Evolutionary conservation across 2,329 filamentous ascomycete species (phyloP).

Genomic region (Penicillium sp.): DNA sequence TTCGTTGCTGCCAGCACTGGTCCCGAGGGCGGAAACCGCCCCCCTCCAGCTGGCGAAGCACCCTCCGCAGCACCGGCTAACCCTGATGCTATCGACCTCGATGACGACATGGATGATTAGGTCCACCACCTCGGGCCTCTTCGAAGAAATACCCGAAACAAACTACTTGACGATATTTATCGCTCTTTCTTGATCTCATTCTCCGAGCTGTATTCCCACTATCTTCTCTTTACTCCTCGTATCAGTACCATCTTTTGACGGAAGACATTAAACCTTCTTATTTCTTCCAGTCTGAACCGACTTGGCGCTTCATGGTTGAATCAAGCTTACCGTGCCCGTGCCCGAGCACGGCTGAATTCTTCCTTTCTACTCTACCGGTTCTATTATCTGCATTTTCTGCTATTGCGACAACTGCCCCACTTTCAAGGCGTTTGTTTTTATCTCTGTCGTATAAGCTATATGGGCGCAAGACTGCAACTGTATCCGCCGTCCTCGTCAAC

Average conservation of each 20-base stretch:
- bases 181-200: too few species aligned
- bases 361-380: neutral
- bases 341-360: neutral
- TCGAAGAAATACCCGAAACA: neutral
- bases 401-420: neutral
- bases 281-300: too few species aligned
- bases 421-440: neutral
- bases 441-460: neutral
- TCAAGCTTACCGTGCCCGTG: too few species aligned
- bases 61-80: conserved; percentile 57
- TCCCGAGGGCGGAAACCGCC: conserved; percentile 60
- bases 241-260: too few species aligned
- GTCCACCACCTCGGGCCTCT: neutral
- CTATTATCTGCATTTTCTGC: neutral
- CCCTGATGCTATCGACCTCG: conserved; percentile 82
- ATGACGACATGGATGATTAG: conserved; percentile 53
- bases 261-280: too few species aligned
- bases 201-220: neutral
- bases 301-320: too few species aligned
- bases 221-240: neutral
- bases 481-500: neutral
- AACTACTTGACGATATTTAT: conserved; percentile 1
- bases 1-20: conserved; percentile 86
- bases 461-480: neutral
- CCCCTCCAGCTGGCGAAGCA: conserved; percentile 35